Conservation (phyloP, 805 yeast genomes). For the Crinitomyces ghanaensis region DNA sequence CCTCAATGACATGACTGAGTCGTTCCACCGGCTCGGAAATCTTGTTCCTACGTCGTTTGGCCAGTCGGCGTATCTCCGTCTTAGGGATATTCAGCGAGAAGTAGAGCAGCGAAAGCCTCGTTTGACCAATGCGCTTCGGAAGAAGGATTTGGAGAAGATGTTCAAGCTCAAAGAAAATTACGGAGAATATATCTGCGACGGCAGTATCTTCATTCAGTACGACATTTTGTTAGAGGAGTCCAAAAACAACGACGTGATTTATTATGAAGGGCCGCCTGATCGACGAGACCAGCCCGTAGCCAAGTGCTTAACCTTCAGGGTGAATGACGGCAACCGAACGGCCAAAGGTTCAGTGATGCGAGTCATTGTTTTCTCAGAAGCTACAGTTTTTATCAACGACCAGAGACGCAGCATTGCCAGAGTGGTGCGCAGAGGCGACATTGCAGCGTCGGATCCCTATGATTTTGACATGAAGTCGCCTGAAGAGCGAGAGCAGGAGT, state of each 20-base stretch:
- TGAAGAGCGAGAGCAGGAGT: background rate
- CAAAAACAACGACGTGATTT: conserved; percentile 11
- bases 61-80: conserved; percentile 6
- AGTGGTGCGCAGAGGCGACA: conserved; percentile 1
- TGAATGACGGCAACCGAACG: conserved; percentile 6
- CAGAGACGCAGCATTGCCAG: conserved; percentile 4
- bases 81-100: conserved; percentile 8
- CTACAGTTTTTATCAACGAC: conserved; percentile 8
- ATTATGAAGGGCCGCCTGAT: too few species aligned
- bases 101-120: conserved; percentile 12
- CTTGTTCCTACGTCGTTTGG: conserved; percentile 7
- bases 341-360: conserved; percentile 8
- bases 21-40: conserved; percentile 9
- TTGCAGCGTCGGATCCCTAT: conserved; percentile 2
- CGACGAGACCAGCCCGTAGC: conserved; percentile 6
- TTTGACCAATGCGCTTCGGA: conserved; percentile 8
- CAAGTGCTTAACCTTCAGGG: conserved; percentile 4
- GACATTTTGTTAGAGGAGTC: conserved; percentile 5
- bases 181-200: conserved; percentile 13
- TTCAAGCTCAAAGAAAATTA: conserved; percentile 8
- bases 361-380: conserved; percentile 8
- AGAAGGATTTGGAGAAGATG: conserved; percentile 9
- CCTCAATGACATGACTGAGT: conserved; percentile 9
- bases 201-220: conserved; percentile 8
- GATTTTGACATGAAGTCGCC: background rate